phyloP scores from a whole-genome alignment of 2,329 filamentous ascomycete species.

The Aureobasidium zeae region DNA sequence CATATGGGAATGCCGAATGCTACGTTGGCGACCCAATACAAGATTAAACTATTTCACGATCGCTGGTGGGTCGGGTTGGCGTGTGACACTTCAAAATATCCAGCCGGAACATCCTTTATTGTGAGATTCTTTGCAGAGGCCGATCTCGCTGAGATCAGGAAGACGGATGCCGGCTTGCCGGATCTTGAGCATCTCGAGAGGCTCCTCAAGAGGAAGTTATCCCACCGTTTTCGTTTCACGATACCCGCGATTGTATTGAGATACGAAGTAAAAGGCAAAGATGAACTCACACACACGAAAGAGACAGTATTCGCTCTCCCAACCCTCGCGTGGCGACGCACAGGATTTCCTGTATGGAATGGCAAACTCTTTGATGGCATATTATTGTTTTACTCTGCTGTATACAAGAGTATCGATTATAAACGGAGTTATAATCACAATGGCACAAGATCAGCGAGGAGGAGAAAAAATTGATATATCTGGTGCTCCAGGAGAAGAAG shows the following conservation, averaged over 20 bases:
- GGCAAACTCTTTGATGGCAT: not conserved
- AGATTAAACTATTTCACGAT: constrained; percentile 47
- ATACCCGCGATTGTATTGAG: constrained; percentile 28
- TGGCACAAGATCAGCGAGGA: not conserved
- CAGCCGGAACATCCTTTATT: constrained; percentile 24
- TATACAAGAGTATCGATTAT: constrained; percentile 24
- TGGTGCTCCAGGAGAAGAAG: too few relatives aligned
- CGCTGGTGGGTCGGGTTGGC: constrained; percentile 54
- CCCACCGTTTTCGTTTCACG: constrained; percentile 33
- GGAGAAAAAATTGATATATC: too few relatives aligned
- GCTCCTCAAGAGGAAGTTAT: constrained; percentile 25
- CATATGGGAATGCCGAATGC: too few relatives aligned
- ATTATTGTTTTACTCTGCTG: constrained; percentile 21
- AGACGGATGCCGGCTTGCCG: too few relatives aligned
- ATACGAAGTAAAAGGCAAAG: constrained; percentile 1
- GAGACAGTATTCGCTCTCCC: constrained; percentile 26
- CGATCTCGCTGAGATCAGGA: constrained; percentile 22
- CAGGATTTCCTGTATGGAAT: constrained; percentile 3
- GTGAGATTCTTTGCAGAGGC: constrained; percentile 33
- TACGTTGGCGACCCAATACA: too few relatives aligned
- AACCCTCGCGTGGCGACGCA: constrained; percentile 22
- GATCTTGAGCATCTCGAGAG: not conserved
- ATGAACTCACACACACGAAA: not conserved
- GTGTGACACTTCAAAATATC: constrained; percentile 33
- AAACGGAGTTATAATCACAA: not conserved